A percentile compares a stretch with the other conserved stretches of the same genome.
phyloP scores from a whole-genome alignment of 345 rosid species.

The Lepidium africanum region DNA sequence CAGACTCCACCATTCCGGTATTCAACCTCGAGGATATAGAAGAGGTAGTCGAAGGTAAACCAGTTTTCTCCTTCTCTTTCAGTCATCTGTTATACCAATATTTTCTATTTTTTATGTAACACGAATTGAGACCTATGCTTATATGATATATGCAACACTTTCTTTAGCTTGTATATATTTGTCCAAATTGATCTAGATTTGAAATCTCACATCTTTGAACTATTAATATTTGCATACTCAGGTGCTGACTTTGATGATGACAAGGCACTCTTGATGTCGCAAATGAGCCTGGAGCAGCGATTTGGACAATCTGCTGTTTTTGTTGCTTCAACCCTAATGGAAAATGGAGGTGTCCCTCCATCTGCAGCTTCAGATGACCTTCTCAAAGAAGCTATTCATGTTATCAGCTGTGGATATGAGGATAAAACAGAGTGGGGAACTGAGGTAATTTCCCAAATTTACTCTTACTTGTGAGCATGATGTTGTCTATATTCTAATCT shows the following conservation, averaged over 20 bases:
- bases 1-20: slow-evolving; percentile 76
- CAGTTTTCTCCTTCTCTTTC: neutral
- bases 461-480: neutral
- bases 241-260: slow-evolving; percentile 96
- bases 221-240: slow-evolving; percentile 12
- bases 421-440: slow-evolving; percentile 89
- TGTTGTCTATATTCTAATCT: slow-evolving; percentile 39
- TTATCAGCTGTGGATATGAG: slow-evolving; percentile 93
- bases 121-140: neutral
- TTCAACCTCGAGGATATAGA: slow-evolving; percentile 87
- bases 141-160: too few species aligned
- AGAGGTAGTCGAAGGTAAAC: slow-evolving; percentile 89
- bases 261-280: slow-evolving; percentile 82
- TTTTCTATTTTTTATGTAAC: neutral
- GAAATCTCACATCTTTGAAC: neutral
- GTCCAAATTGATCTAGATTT: neutral
- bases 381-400: slow-evolving; percentile 93
- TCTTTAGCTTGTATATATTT: neutral
- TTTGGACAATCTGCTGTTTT: slow-evolving; percentile 90
- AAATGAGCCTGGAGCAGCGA: slow-evolving; percentile 84
- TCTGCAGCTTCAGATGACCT: slow-evolving; percentile 82
- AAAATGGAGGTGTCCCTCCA: slow-evolving; percentile 87
- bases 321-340: slow-evolving; percentile 91
- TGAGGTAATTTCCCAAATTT: slow-evolving; percentile 37
- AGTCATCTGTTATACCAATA: neutral